Evolutionary conservation across 306 rosid genomes (phyloP), one percentile per base, ranked within the genome.

Genomic region (Vigna nakashimae): DNA sequence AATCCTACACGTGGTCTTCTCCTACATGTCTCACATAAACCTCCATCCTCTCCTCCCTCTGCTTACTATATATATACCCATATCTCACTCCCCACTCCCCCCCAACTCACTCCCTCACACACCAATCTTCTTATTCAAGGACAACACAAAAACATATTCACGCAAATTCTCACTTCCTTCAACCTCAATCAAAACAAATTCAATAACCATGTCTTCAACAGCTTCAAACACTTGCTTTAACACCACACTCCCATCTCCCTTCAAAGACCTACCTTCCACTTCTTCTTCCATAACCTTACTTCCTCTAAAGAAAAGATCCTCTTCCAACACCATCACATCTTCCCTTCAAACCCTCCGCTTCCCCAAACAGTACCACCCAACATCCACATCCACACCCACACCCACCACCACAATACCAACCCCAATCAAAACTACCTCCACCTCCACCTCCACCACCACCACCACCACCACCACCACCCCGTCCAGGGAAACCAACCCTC

Each of bases 1-100:
- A 74, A 78, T 86, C 89, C 62, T 84, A 88, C 97, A 94, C 97
- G 97, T 92, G 97, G 88, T 88, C 86, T 58, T 77, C 87, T 65
- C 82, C 34, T 60, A 81, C 83, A 80, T 62, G 89, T 71, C 77
- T 69, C 52, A 62, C 52, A 85, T 90, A 79, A 83, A 69, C 89
- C 80, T 52, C 77, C 71, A n/a, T 78, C 9, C 82, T 71, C 34
- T 55, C 71, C 9, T 56, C 74, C 20, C 18, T 6, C 73, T 9
- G 1, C 46, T 57, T 79, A 42, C 84, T 88, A 86, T 92, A 84
- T 92, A 84, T 81, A 90, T 77, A 87, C 64, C 34, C 51, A 24
- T 73, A 62, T 79, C 84, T 73, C 71, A 63, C 87, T 77, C 85
- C 30, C 71, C 69, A 13, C 78, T 75, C 55, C 16, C 75, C 80